phyloP scores from a whole-genome alignment of 345 rosid species.

The Syzygium aromaticum region DNA sequence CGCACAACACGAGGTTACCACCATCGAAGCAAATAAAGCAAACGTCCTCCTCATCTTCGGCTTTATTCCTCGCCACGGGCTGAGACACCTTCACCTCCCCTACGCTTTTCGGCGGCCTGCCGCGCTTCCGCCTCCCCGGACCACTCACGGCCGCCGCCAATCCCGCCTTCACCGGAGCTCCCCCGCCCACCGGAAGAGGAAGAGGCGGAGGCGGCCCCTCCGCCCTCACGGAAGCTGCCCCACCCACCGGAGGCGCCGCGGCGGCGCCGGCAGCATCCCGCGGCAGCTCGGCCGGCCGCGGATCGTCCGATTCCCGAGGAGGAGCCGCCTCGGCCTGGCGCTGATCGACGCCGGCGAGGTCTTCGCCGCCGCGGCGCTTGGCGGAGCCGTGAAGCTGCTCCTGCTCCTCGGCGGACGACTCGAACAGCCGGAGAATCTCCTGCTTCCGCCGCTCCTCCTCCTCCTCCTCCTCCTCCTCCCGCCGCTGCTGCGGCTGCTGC shows the following conservation, averaged over 20 bases:
- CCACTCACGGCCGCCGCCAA: constrained; percentile 1
- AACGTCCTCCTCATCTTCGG: constrained; percentile 83
- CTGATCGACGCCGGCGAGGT: constrained; percentile 49
- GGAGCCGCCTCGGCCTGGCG: constrained; percentile 13
- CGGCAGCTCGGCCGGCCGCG: constrained; percentile 15
- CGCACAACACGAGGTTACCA: constrained; percentile 93
- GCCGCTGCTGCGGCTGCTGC: background rate
- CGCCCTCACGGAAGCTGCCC: background rate
- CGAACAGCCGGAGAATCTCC: constrained; percentile 6
- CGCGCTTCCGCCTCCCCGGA: constrained; percentile 54
- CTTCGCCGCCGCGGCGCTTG: constrained; percentile 3
- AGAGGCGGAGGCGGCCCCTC: background rate
- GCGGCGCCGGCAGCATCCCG: background rate
- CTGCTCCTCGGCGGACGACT: background rate
- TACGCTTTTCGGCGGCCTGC: constrained; percentile 57
- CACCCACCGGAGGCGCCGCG: constrained; percentile 3
- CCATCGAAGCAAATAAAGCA: constrained; percentile 99
- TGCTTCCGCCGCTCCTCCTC: constrained; percentile 1
- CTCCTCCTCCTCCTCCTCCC: background rate
- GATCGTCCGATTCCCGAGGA: constrained; percentile 25
- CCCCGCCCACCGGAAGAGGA: constrained; percentile 2
- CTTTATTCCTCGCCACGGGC: constrained; percentile 11
- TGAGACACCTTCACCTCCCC: constrained; percentile 4
- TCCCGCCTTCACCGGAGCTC: background rate
- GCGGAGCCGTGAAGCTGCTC: background rate